Evolutionary conservation across 768 basidiomycete genomes (phyloP).

Genomic region (Suillus bovinus): DNA sequence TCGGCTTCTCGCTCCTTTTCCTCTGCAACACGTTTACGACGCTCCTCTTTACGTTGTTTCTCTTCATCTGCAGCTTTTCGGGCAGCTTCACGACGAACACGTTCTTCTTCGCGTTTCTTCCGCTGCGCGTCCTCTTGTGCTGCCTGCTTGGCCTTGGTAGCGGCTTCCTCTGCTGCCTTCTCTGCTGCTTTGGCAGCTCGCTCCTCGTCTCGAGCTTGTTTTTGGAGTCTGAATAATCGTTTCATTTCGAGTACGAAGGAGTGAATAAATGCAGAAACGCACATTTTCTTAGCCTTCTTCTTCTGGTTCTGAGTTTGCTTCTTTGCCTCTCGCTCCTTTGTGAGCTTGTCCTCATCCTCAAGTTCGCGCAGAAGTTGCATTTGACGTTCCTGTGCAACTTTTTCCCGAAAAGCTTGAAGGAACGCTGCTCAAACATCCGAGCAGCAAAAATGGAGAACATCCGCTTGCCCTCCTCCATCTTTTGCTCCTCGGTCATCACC

Average conservation of each 20-base stretch:
- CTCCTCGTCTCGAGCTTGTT: conserved; percentile 91
- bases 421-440: conserved; percentile 99
- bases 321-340: conserved; percentile 89
- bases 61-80: conserved; percentile 84
- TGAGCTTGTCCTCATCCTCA: conserved; percentile 89
- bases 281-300: conserved; percentile 99
- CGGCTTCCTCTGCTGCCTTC: conserved; percentile 84
- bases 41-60: conserved; percentile 76
- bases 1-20: conserved; percentile 82
- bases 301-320: conserved; percentile 95
- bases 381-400: conserved; percentile 95
- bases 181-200: conserved; percentile 81
- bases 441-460: conserved; percentile 99
- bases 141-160: conserved; percentile 69
- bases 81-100: conserved; percentile 70
- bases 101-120: conserved; percentile 86
- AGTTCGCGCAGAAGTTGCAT: conserved; percentile 90
- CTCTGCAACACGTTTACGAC: conserved; percentile 70
- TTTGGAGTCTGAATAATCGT: conserved; percentile 67
- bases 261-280: conserved; percentile 29
- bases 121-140: conserved; percentile 80
- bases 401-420: conserved; percentile 93
- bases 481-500: conserved; percentile 93
- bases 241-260: conserved; percentile 7
- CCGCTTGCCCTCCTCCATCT: conserved; percentile 98